Evolutionary conservation across 345 rosid species (phyloP).

Genomic region (Aethionema arabicum): DNA sequence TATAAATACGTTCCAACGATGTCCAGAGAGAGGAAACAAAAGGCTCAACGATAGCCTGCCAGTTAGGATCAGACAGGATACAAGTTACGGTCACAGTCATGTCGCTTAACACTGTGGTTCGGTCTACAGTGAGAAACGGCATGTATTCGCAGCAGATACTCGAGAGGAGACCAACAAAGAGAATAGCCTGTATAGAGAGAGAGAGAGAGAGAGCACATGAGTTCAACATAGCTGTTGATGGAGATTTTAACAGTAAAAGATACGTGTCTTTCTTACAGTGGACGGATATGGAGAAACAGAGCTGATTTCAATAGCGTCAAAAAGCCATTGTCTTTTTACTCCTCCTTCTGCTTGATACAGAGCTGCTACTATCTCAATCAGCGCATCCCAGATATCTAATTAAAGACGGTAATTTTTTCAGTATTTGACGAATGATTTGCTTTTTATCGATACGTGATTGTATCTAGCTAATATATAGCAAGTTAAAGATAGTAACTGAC

Average conservation of each 20-base stretch:
- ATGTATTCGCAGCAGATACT: conserved; percentile 85
- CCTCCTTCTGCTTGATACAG: conserved; percentile 63
- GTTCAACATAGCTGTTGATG: conserved; percentile 9
- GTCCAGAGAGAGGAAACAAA: conserved; percentile 51
- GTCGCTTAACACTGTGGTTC: conserved; percentile 51
- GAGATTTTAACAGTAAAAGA: background rate
- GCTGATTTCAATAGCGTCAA: conserved; percentile 80
- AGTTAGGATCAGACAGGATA: conserved; percentile 57
- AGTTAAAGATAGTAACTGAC: conserved; percentile 46
- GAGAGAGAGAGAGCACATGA: conserved; percentile 19
- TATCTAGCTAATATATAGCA: conserved; percentile 9
- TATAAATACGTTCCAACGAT: conserved; percentile 62
- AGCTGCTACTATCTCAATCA: conserved; percentile 67
- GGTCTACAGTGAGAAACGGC: conserved; percentile 76
- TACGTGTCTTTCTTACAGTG: conserved; percentile 58
- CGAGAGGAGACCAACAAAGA: conserved; percentile 67
- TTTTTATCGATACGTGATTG: too few species aligned
- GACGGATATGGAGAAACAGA: conserved; percentile 76
- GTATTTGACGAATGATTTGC: background rate
- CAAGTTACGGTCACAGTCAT: conserved; percentile 70
- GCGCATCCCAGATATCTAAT: conserved; percentile 74
- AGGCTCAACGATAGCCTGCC: conserved; percentile 56
- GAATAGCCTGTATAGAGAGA: conserved; percentile 53
- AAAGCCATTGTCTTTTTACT: conserved; percentile 80
- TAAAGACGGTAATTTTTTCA: conserved; percentile 14